These are phyloP conservation scores for Cyberlindnera amylophila DNA, from an alignment of 805 yeast species.

Conservation along the genomic window DNA sequence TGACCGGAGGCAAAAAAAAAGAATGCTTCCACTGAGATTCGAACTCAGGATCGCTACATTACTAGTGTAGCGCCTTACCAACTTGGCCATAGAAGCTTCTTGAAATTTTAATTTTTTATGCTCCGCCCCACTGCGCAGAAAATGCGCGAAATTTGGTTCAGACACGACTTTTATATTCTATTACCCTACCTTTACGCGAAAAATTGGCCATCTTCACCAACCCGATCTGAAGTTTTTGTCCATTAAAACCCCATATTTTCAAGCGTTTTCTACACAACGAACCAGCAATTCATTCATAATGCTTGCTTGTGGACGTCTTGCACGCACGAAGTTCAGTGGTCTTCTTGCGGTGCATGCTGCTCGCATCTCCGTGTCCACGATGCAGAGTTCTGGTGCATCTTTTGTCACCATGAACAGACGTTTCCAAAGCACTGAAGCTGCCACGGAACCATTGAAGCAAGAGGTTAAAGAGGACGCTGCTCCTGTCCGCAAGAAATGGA, in stretches of 20 bases:
- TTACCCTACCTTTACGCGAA: no score
- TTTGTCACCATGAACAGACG: neutral
- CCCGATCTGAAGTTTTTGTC: neutral
- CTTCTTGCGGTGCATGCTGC: conserved; percentile 1
- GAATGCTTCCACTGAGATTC: conserved; percentile 64
- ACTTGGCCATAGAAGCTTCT: conserved; percentile 49
- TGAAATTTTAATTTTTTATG: no score
- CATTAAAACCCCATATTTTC: neutral
- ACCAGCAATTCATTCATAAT: neutral
- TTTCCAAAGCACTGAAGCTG: neutral
- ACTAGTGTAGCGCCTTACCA: conserved; percentile 85
- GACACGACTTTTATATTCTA: no score
- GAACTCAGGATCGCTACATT: conserved; percentile 80
- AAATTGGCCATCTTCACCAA: no score
- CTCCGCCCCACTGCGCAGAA: no score
- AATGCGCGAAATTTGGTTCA: no score
- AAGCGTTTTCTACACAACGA: neutral
- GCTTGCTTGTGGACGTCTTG: conserved; percentile 3
- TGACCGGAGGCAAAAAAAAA: no score
- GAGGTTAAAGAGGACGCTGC: neutral
- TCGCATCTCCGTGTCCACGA: neutral
- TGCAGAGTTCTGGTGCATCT: neutral
- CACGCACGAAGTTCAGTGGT: conserved; percentile 1
- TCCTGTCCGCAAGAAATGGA: neutral
- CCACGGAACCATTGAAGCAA: neutral